Evolutionary conservation across 768 basidiomycete species (phyloP).

Genomic region (Mycena olivaceomarginata): DNA sequence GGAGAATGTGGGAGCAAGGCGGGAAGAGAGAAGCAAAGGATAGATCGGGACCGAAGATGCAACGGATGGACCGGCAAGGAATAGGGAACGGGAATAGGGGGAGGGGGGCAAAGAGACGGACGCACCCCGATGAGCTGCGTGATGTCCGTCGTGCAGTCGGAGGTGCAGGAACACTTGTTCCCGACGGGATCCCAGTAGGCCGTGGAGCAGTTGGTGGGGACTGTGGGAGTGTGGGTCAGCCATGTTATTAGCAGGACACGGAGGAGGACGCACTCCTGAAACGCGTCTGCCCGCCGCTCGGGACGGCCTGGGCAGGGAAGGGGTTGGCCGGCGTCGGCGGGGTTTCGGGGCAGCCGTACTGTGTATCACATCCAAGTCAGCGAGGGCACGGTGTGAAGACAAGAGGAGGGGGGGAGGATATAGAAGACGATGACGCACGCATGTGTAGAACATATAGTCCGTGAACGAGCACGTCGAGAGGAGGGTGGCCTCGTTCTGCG

Average conservation of each 20-base stretch:
- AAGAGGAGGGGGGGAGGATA: too few species aligned
- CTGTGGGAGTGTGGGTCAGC: constrained; percentile 52
- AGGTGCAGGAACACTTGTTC: constrained; percentile 77
- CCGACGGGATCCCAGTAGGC: constrained; percentile 88
- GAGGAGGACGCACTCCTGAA: constrained; percentile 65
- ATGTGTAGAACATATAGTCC: too few species aligned
- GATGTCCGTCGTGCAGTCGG: constrained; percentile 73
- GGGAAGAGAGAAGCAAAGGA: not conserved
- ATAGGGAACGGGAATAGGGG: too few species aligned
- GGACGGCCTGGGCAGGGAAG: constrained; percentile 77
- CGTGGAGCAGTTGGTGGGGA: constrained; percentile 83
- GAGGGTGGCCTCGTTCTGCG: too few species aligned
- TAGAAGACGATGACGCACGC: too few species aligned
- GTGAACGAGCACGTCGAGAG: too few species aligned
- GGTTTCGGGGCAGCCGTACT: constrained; percentile 82
- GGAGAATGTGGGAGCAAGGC: not conserved
- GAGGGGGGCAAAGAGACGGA: too few species aligned
- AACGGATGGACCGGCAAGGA: too few species aligned
- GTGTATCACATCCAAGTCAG: not conserved
- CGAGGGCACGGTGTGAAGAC: too few species aligned
- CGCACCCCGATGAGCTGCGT: constrained; percentile 62
- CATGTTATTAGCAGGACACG: not conserved
- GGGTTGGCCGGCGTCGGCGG: constrained; percentile 76
- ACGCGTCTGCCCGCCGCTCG: constrained; percentile 66
- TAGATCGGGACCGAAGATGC: too few species aligned